Evolutionary conservation across 371 early-diverging fungal genomes (phyloP).

Genomic region (Actinomucor elegans): DNA sequence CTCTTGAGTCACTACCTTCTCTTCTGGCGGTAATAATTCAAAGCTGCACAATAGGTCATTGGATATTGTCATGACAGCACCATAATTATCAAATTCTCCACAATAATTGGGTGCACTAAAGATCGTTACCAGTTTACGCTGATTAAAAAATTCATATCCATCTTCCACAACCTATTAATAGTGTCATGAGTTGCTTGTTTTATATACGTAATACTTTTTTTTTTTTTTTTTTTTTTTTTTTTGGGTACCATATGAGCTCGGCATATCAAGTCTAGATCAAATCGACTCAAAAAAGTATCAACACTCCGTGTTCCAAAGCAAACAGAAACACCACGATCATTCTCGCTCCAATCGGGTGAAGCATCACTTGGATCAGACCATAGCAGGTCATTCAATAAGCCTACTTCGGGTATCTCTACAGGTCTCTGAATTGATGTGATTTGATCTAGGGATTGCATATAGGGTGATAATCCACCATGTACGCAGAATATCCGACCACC

Average conservation of each 20-base stretch:
- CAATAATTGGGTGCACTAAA: slow-evolving; percentile 99
- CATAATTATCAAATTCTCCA: slow-evolving; percentile 96
- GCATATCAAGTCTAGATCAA: slow-evolving; percentile 92
- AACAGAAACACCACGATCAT: slow-evolving; percentile 95
- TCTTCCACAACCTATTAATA: slow-evolving; percentile 87
- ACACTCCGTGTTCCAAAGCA: slow-evolving; percentile 92
- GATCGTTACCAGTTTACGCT: slow-evolving; percentile 92
- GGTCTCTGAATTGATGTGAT: slow-evolving; percentile 84
- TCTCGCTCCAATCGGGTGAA: slow-evolving; percentile 89
- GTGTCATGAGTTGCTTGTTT: too few species aligned
- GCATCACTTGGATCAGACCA: slow-evolving; percentile 88
- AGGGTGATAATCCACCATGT: slow-evolving; percentile 79
- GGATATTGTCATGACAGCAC: slow-evolving; percentile 92
- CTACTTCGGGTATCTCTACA: slow-evolving; percentile 95
- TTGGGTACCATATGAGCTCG: slow-evolving; percentile 93
- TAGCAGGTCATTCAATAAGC: slow-evolving; percentile 77
- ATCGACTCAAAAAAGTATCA: slow-evolving; percentile 78
- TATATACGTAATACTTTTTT: too few species aligned
- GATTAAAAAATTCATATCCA: slow-evolving; percentile 99
- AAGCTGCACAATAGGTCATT: slow-evolving; percentile 87
- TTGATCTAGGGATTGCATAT: slow-evolving; percentile 79
- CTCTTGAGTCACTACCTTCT: slow-evolving; percentile 5
- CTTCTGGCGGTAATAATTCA: slow-evolving; percentile 41
- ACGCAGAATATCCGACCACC: slow-evolving; percentile 95
- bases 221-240: too few species aligned